phyloP scores from a whole-genome alignment of 352 stramenopile genomes.

The Elongisporangium anandrum region DNA sequence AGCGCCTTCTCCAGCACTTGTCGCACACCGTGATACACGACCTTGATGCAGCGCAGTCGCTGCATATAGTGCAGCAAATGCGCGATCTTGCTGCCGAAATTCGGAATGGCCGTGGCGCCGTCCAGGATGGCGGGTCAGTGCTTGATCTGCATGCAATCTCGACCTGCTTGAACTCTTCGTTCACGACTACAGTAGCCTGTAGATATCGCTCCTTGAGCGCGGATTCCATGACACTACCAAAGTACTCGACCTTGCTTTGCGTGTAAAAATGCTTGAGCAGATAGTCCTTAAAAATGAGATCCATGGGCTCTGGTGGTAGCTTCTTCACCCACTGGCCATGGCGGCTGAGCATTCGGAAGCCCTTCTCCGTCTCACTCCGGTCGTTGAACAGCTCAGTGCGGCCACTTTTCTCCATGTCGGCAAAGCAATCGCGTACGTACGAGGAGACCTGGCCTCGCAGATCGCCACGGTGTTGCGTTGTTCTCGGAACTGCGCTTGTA shows the following conservation, averaged over 20 bases:
- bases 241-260: constrained; percentile 25
- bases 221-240: constrained; percentile 51
- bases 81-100: constrained; percentile 72
- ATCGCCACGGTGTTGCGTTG: constrained; percentile 61
- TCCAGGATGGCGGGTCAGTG: constrained; percentile 6
- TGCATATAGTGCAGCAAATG: constrained; percentile 63
- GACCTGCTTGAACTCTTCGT: constrained; percentile 48
- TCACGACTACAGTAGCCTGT: constrained; percentile 28
- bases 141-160: constrained; percentile 45
- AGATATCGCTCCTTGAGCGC: constrained; percentile 59
- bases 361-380: constrained; percentile 39
- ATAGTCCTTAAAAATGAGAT: constrained; percentile 67
- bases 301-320: constrained; percentile 39
- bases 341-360: constrained; percentile 66
- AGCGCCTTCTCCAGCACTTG: constrained; percentile 61
- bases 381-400: constrained; percentile 46
- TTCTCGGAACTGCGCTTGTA: too few species aligned
- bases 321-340: constrained; percentile 40
- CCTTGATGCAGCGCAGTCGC: constrained; percentile 44
- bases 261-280: constrained; percentile 52
- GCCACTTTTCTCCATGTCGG: constrained; percentile 31
- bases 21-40: constrained; percentile 85
- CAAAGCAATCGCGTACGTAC: constrained; percentile 46
- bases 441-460: constrained; percentile 42
- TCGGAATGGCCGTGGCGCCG: background rate